These are phyloP conservation scores for Geranium brycei DNA, from an alignment of 345 rosid species.

Conservation along the genomic window DNA sequence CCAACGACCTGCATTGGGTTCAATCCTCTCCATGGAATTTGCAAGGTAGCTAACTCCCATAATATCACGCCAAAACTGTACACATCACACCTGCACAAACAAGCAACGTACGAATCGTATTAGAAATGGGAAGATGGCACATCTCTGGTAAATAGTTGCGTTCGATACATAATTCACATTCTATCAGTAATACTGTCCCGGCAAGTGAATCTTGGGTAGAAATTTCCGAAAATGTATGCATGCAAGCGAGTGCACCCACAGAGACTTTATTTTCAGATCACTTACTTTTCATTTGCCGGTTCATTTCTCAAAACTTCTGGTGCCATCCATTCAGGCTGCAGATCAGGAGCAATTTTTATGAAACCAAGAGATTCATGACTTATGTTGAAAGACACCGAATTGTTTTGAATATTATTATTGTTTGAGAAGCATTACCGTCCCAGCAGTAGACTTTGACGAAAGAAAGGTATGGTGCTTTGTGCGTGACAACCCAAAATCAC, in stretches of 20 bases:
- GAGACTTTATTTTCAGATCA: constrained; percentile 2
- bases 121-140: not conserved
- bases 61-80: constrained; percentile 96
- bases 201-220: too few relatives aligned
- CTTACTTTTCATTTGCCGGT: constrained; percentile 93
- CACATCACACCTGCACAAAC: constrained; percentile 70
- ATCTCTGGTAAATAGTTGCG: not conserved
- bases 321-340: constrained; percentile 99
- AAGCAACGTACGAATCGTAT: constrained; percentile 3
- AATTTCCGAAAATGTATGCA: too few relatives aligned
- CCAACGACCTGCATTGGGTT: constrained; percentile 99
- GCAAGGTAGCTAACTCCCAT: constrained; percentile 78
- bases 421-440: constrained; percentile 44
- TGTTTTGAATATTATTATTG: constrained; percentile 5
- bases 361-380: not conserved
- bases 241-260: not conserved
- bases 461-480: constrained; percentile 78
- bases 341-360: constrained; percentile 5
- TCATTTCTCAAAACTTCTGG: constrained; percentile 97
- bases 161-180: not conserved
- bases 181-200: not conserved
- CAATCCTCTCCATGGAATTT: constrained; percentile 85
- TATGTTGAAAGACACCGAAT: not conserved
- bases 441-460: constrained; percentile 93
- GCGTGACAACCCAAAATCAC: constrained; percentile 96